phyloP scores from a whole-genome alignment of 2,329 filamentous ascomycete species.

The Pleoardoris graminearum region DNA sequence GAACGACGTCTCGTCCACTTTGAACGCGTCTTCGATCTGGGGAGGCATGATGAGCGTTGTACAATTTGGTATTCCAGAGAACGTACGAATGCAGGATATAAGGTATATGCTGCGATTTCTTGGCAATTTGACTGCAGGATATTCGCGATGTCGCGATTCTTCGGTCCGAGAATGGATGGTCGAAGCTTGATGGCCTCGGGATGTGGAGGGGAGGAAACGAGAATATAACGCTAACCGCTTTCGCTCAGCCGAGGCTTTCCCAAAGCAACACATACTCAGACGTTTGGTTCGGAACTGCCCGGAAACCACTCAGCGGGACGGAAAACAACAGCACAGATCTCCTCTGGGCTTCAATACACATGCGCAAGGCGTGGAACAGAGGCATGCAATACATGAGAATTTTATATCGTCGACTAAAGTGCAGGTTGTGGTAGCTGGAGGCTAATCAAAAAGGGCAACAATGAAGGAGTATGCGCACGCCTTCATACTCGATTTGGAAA shows the following conservation, averaged over 20 bases:
- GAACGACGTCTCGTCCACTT: slow-evolving; percentile 40
- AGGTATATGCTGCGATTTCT: not conserved
- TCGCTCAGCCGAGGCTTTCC: not conserved
- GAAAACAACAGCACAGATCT: not conserved
- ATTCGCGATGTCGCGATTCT: not conserved
- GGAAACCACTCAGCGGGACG: not conserved
- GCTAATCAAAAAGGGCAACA: too few relatives aligned
- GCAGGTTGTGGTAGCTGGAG: too few relatives aligned
- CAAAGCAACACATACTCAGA: too few relatives aligned
- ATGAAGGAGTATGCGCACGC: not conserved
- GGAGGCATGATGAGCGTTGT: slow-evolving; percentile 26
- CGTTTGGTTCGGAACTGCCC: not conserved
- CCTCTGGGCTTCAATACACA: too few relatives aligned
- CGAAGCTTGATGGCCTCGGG: not conserved
- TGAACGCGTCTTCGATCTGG: slow-evolving; percentile 38
- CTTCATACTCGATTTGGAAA: too few relatives aligned
- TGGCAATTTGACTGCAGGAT: not conserved
- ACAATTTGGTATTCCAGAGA: not conserved
- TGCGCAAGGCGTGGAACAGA: too few relatives aligned
- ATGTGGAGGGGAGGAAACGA: not conserved
- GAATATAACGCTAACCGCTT: not conserved
- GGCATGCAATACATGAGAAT: too few relatives aligned
- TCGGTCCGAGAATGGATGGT: not conserved
- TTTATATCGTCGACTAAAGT: too few relatives aligned
- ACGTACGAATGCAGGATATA: not conserved